Evolutionary conservation across 1,284 basidiomycete genomes (phyloP), one percentile per base, ranked within the genome.

Genomic region (Porphyrellus sp.): DNA sequence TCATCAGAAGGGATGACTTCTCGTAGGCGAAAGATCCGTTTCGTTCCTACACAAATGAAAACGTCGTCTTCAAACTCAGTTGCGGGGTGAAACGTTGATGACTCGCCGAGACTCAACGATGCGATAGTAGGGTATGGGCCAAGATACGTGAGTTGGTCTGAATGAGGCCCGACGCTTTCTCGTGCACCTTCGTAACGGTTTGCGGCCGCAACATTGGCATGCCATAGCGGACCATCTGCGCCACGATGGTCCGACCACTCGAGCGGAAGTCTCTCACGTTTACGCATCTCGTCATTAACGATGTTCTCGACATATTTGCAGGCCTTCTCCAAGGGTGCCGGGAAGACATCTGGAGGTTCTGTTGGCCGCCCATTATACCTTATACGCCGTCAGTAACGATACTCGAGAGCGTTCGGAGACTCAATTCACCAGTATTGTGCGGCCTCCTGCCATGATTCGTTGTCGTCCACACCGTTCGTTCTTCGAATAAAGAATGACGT

Each of bases 121-220:
- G 93, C 94, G 60, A 98, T 97, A 0, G 94, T 96, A 1, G 91
- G 84, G 67, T 89, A 93, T 6, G 94, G 94, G 2, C 94, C 94
- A 12, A 97, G 78, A 71, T 92, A 88, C 35, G 86, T 88, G 46
- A 81, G 66, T 53, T 85, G 81, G 65, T 89, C 94, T 2, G 91
- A 86, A 65, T 96, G 93, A 68, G 82, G 87, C 0, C 93, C 93
- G 4, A 96, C 92, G 48, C 83, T 85, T 66, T 93, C 90, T 59
- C 86, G 86, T 8, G 81, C 79, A 4, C 93, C 94, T 73, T 86
- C 80, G 63, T 97, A 98, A 59, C 91, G 86, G 64, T 98, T 98
- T 4, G 91, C 84, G 0, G 91, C 94, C 5, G 93, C 93, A 23
- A 95, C 90, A 62, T 94, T 96, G 0, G 94, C 92, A 43, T 80